These are phyloP conservation scores for Corylus americana DNA, from an alignment of 306 rosid genomes.

Conservation along the genomic window DNA sequence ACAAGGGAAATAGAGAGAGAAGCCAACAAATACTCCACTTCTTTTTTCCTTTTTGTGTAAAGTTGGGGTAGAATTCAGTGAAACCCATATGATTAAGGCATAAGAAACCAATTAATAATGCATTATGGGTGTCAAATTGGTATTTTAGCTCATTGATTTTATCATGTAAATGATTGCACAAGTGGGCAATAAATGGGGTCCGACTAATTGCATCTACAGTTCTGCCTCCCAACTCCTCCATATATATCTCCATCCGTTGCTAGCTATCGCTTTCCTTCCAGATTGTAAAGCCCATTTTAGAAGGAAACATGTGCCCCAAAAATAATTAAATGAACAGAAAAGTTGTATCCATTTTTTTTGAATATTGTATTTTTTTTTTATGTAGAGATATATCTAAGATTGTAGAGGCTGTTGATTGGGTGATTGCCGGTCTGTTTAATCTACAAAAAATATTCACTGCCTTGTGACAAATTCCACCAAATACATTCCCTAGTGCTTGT, in stretches of 20 bases:
- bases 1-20: too few relatives aligned
- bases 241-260: background rate
- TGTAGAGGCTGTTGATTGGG: background rate
- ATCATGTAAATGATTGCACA: constrained; percentile 32
- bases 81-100: constrained; percentile 54
- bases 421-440: constrained; percentile 24
- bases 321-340: background rate
- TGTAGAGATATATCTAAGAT: background rate
- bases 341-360: constrained; percentile 6
- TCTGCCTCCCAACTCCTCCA: constrained; percentile 23
- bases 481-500: constrained; percentile 46
- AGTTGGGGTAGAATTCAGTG: constrained; percentile 59
- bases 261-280: constrained; percentile 25
- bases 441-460: constrained; percentile 2
- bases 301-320: constrained; percentile 24
- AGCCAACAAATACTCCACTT: too few relatives aligned
- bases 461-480: constrained; percentile 35
- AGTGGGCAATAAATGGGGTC: constrained; percentile 39
- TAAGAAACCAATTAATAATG: constrained; percentile 44
- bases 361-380: background rate
- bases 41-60: constrained; percentile 32
- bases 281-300: constrained; percentile 5
- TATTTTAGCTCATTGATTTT: constrained; percentile 47
- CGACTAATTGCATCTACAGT: constrained; percentile 30
- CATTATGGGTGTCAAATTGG: constrained; percentile 45